phyloP scores from a whole-genome alignment of 2,329 filamentous ascomycete genomes.

The Colletotrichum sp. region DNA sequence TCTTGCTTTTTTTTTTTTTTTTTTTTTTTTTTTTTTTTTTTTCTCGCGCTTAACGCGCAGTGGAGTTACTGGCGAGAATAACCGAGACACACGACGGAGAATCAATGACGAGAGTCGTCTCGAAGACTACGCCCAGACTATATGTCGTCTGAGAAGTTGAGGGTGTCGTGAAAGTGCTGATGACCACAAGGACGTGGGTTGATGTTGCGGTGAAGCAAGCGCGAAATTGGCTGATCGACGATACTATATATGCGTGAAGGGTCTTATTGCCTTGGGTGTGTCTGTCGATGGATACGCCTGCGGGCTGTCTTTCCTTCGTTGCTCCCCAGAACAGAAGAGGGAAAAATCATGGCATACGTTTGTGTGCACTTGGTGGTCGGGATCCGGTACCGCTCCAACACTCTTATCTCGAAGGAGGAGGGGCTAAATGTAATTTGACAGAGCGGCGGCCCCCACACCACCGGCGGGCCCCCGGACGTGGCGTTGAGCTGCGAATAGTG shows the following conservation, averaged over 20 bases:
- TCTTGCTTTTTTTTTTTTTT: neutral
- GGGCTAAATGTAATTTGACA: neutral
- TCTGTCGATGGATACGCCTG: slow-evolving; percentile 14
- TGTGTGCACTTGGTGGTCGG: neutral
- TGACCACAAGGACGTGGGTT: neutral
- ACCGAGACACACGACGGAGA: neutral
- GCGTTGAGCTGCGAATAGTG: neutral
- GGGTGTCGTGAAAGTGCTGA: neutral
- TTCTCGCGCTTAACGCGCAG: slow-evolving; percentile 13
- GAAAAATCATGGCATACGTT: neutral
- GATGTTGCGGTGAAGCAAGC: slow-evolving; percentile 9
- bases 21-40: neutral
- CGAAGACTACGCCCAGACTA: neutral
- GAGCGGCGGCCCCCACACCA: slow-evolving; percentile 4
- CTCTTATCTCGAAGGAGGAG: slow-evolving; percentile 11
- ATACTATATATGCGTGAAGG: slow-evolving; percentile 16
- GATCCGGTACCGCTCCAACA: slow-evolving; percentile 10
- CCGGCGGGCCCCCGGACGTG: neutral
- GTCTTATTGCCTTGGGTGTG: neutral
- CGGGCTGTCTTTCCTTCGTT: neutral
- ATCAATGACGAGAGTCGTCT: neutral
- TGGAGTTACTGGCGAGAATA: neutral
- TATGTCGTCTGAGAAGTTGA: neutral
- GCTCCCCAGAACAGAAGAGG: neutral
- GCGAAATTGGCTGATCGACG: neutral